Percentiles rank a stretch among this genome's conserved stretches.
These are phyloP conservation scores for Stenocarpella maydis DNA, from an alignment of 2,329 filamentous ascomycete species.

Conservation along the genomic window DNA sequence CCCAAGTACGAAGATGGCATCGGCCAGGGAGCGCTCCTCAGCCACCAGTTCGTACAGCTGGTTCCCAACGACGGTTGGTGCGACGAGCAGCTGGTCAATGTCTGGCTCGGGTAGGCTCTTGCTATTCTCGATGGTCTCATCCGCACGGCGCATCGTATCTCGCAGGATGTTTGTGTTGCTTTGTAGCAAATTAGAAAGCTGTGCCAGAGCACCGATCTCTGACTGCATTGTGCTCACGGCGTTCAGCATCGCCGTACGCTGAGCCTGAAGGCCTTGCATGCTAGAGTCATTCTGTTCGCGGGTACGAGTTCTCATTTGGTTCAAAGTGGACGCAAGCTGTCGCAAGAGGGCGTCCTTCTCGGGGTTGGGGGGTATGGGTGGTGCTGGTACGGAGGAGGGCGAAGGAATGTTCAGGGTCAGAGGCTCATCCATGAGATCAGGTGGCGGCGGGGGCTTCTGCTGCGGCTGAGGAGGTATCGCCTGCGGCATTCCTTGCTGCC, in stretches of 20 bases:
- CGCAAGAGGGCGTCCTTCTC: slow-evolving; percentile 89
- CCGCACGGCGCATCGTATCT: slow-evolving; percentile 79
- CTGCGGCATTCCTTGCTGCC: slow-evolving; percentile 38
- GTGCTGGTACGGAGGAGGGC: slow-evolving; percentile 66
- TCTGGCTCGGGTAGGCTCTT: slow-evolving; percentile 73
- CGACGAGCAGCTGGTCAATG: slow-evolving; percentile 92
- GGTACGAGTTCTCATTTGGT: slow-evolving; percentile 72
- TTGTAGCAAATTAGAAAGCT: slow-evolving; percentile 74
- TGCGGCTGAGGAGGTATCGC: slow-evolving; percentile 38
- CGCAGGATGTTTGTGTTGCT: slow-evolving; percentile 83
- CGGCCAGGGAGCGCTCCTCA: slow-evolving; percentile 86
- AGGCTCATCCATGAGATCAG: slow-evolving; percentile 66
- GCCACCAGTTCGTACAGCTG: slow-evolving; percentile 90
- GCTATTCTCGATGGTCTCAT: slow-evolving; percentile 78
- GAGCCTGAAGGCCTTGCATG: slow-evolving; percentile 78
- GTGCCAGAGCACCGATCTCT: slow-evolving; percentile 76
- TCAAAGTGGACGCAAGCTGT: slow-evolving; percentile 76
- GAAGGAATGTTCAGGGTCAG: slow-evolving; percentile 60
- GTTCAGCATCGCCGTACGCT: slow-evolving; percentile 77
- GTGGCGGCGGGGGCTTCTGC: slow-evolving; percentile 54
- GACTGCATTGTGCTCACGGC: slow-evolving; percentile 75
- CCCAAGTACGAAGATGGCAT: slow-evolving; percentile 85
- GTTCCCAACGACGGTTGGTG: slow-evolving; percentile 89
- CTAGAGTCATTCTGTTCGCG: slow-evolving; percentile 77
- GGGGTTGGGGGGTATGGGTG: slow-evolving; percentile 92